These are phyloP conservation scores for Dacryopinax spathularia DNA, from an alignment of 768 basidiomycete species.

Conservation along the genomic window DNA sequence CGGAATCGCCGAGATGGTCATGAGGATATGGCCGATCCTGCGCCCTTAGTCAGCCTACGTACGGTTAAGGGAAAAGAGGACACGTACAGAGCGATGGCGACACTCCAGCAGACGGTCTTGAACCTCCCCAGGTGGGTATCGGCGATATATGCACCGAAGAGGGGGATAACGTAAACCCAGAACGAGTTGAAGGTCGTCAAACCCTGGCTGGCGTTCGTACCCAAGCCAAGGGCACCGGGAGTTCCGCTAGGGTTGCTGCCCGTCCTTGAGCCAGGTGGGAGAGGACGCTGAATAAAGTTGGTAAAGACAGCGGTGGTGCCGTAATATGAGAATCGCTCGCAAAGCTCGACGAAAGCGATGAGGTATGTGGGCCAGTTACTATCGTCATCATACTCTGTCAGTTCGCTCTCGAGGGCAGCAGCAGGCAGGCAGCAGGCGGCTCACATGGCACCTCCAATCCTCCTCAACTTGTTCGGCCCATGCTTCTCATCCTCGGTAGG, in stretches of 20 bases:
- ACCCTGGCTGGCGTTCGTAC: conserved; percentile 19
- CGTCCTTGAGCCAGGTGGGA: conserved; percentile 19
- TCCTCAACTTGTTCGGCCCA: neutral
- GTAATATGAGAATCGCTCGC: conserved; percentile 22
- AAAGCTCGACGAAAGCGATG: conserved; percentile 20
- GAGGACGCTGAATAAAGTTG: conserved; percentile 22
- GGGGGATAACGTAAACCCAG: conserved; percentile 14
- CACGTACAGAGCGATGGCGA: conserved; percentile 18
- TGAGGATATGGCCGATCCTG: conserved; percentile 13
- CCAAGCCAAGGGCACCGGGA: conserved; percentile 18
- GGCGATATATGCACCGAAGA: conserved; percentile 11
- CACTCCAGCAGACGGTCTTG: conserved; percentile 22
- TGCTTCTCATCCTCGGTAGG: neutral
- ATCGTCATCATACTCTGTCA: neutral
- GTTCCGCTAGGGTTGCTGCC: conserved; percentile 20
- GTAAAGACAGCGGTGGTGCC: conserved; percentile 18
- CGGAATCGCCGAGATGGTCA: conserved; percentile 17
- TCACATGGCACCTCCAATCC: neutral
- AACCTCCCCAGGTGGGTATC: conserved; percentile 19
- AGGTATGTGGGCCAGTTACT: conserved; percentile 1
- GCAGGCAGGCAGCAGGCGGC: neutral
- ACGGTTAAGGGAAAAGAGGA: neutral
- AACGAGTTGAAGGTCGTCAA: conserved; percentile 19
- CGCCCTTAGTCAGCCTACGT: neutral
- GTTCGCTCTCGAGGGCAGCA: neutral